Conservation (phyloP, 345 rosid genomes). For the Citrus trifoliata region DNA sequence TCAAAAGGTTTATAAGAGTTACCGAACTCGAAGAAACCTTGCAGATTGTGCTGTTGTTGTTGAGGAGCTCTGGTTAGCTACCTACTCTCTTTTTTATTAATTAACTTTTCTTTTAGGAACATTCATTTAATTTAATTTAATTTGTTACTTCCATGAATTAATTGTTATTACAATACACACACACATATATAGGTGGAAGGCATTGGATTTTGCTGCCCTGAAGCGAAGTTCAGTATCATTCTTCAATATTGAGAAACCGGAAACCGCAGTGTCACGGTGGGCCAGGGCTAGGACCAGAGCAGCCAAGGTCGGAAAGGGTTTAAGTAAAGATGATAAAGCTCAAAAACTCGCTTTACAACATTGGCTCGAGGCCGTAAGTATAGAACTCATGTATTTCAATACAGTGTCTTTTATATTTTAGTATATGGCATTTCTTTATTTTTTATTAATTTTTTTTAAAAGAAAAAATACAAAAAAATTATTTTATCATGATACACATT, state of each 20-base stretch:
- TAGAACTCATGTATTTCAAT: too few species aligned
- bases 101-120: too few species aligned
- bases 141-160: background rate
- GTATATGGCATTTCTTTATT: too few species aligned
- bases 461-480: too few species aligned
- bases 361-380: slow-evolving; percentile 95
- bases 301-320: slow-evolving; percentile 94
- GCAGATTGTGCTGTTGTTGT: slow-evolving; percentile 94
- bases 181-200: slow-evolving; percentile 71
- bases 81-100: background rate
- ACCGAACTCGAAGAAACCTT: slow-evolving; percentile 81
- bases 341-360: slow-evolving; percentile 84
- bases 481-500: too few species aligned
- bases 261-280: slow-evolving; percentile 83
- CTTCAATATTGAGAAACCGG: slow-evolving; percentile 61
- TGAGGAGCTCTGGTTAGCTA: slow-evolving; percentile 69
- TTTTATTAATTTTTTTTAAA: too few species aligned
- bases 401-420: background rate
- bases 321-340: slow-evolving; percentile 83
- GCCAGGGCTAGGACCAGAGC: slow-evolving; percentile 92
- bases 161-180: background rate
- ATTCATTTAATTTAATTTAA: too few species aligned
- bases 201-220: slow-evolving; percentile 69
- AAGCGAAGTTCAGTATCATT: slow-evolving; percentile 63
- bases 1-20: slow-evolving; percentile 90